These are phyloP conservation scores for Metarhizium robertsii DNA, from an alignment of 2,329 filamentous ascomycete genomes.

Conservation along the genomic window DNA sequence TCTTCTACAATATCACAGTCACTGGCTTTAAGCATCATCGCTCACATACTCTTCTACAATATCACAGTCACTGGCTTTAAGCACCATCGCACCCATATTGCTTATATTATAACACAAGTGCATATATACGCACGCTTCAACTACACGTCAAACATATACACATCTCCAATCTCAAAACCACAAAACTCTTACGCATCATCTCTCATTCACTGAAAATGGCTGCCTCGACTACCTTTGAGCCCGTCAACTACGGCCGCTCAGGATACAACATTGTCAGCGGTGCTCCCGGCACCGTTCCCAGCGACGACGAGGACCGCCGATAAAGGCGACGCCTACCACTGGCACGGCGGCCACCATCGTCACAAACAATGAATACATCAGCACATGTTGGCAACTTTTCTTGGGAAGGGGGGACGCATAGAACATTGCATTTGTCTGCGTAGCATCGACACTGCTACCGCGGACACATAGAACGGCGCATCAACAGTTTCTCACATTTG, in stretches of 20 bases:
- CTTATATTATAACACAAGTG: neutral
- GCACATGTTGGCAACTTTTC: neutral
- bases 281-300: conserved; percentile 13
- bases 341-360: conserved; percentile 20
- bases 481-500: neutral
- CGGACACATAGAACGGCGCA: neutral
- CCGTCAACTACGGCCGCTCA: conserved; percentile 30
- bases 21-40: neutral
- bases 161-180: too few species aligned
- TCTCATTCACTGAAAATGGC: conserved; percentile 3
- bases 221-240: conserved; percentile 15
- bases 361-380: neutral
- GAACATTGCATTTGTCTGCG: neutral
- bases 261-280: conserved; percentile 32
- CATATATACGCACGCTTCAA: neutral
- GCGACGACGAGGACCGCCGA: conserved; percentile 1
- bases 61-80: neutral
- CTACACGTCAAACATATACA: neutral
- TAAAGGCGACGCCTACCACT: conserved; percentile 14
- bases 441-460: neutral
- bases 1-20: neutral
- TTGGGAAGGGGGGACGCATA: neutral
- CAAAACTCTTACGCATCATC: too few species aligned
- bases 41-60: neutral
- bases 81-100: neutral